Evolutionary conservation across 2,329 filamentous ascomycete genomes (phyloP).

Genomic region (Scopulariopsis brevicaulis): DNA sequence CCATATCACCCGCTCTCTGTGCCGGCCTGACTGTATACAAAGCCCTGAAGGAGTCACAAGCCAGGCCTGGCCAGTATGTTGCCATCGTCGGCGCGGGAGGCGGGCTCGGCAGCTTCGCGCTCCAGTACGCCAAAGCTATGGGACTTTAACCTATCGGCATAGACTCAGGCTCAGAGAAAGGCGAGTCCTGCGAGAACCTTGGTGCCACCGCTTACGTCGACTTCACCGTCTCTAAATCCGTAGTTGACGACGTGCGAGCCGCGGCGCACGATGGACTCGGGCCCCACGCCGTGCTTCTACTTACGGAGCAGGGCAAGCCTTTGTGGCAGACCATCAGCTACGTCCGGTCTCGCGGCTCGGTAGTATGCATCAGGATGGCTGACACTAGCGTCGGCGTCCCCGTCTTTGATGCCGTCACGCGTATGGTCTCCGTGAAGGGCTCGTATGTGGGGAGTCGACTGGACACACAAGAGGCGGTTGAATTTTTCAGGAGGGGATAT

Average conservation of each 20-base stretch:
- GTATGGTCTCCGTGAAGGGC: slow-evolving; percentile 87
- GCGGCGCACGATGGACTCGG: slow-evolving; percentile 71
- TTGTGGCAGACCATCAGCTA: slow-evolving; percentile 92
- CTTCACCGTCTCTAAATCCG: slow-evolving; percentile 62
- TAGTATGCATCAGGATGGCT: slow-evolving; percentile 84
- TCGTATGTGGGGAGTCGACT: slow-evolving; percentile 88
- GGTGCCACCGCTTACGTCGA: slow-evolving; percentile 69
- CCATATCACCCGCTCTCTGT: slow-evolving; percentile 69
- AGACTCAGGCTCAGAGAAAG: slow-evolving; percentile 75
- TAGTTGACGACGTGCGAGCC: slow-evolving; percentile 75
- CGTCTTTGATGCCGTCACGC: slow-evolving; percentile 78
- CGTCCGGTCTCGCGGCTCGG: slow-evolving; percentile 67
- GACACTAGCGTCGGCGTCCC: slow-evolving; percentile 69
- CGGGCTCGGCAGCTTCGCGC: slow-evolving; percentile 66
- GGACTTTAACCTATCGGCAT: slow-evolving; percentile 71
- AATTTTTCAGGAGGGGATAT: slow-evolving; percentile 74
- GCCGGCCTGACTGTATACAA: slow-evolving; percentile 85
- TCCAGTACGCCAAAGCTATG: slow-evolving; percentile 89
- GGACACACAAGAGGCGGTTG: slow-evolving; percentile 78
- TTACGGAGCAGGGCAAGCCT: slow-evolving; percentile 80
- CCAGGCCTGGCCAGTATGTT: slow-evolving; percentile 61
- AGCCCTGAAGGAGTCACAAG: slow-evolving; percentile 75
- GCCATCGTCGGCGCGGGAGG: slow-evolving; percentile 82
- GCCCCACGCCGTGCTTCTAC: slow-evolving; percentile 75
- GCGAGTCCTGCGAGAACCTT: slow-evolving; percentile 53